Evolutionary conservation across 257 asterid species (phyloP).

Genomic region (Solanum sejunctum): DNA sequence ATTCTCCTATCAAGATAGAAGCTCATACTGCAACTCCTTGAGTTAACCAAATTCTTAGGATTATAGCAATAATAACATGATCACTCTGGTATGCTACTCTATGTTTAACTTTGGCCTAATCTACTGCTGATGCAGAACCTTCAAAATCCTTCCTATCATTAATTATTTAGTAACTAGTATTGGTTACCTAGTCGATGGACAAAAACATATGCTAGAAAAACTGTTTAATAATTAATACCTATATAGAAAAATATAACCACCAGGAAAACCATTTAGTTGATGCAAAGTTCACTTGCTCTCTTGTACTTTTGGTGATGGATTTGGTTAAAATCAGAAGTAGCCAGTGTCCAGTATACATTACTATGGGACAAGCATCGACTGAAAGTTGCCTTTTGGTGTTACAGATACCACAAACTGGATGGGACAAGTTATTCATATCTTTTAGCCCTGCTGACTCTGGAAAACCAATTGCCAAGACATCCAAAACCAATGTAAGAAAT

Average conservation of each 20-base stretch:
- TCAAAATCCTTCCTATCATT: neutral
- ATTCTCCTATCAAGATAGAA: neutral
- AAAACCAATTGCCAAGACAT: slow-evolving; percentile 78
- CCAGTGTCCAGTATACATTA: neutral
- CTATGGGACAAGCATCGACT: neutral
- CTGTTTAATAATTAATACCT: neutral
- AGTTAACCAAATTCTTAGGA: neutral
- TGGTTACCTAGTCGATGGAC: neutral
- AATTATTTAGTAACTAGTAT: neutral
- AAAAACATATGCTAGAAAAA: neutral
- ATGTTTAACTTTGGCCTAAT: neutral
- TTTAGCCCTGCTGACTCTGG: slow-evolving; percentile 73
- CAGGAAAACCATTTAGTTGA: neutral
- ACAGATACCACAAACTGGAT: slow-evolving; percentile 92
- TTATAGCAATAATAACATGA: neutral
- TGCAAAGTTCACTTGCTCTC: neutral
- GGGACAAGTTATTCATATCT: slow-evolving; percentile 94
- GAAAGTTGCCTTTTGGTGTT: slow-evolving; percentile 5
- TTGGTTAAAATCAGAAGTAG: neutral
- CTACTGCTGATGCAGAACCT: neutral
- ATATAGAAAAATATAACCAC: neutral
- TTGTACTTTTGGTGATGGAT: neutral
- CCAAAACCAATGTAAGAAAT: slow-evolving; percentile 85
- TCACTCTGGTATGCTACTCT: neutral
- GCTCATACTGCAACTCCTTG: neutral